phyloP scores from a whole-genome alignment of 768 basidiomycete genomes.

The Pleurotus djamor region DNA sequence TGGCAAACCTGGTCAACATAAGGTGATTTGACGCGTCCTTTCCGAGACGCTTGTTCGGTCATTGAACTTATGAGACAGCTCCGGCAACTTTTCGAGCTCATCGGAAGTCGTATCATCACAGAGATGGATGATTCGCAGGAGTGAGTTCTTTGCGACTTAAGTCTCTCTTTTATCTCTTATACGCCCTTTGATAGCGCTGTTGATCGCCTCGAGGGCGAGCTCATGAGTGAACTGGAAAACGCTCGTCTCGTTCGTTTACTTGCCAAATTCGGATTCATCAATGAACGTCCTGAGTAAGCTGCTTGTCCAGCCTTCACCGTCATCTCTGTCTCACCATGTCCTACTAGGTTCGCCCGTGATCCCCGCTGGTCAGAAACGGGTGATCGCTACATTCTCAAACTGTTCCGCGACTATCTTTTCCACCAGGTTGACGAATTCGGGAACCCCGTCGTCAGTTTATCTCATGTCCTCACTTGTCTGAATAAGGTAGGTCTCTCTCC shows the following conservation, averaged over 20 bases:
- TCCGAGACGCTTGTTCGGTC: not conserved
- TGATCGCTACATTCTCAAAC: constrained; percentile 95
- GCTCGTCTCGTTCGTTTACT: constrained; percentile 86
- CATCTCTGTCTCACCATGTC: not conserved
- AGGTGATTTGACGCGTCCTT: constrained; percentile 34
- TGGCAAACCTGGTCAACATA: constrained; percentile 65
- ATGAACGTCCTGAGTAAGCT: constrained; percentile 96
- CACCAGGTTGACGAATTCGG: constrained; percentile 94
- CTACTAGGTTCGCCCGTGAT: constrained; percentile 86
- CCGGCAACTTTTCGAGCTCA: constrained; percentile 77
- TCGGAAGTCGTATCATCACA: constrained; percentile 64
- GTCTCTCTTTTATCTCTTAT: not conserved
- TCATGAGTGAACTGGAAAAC: constrained; percentile 91
- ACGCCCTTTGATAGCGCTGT: constrained; percentile 48
- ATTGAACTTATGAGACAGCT: constrained; percentile 40
- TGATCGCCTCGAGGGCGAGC: constrained; percentile 81
- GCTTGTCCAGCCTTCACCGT: not conserved
- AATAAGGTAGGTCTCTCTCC: constrained; percentile 69
- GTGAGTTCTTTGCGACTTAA: constrained; percentile 38
- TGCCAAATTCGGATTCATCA: constrained; percentile 97
- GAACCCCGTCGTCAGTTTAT: constrained; percentile 84
- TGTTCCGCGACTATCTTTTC: constrained; percentile 98
- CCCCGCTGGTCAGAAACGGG: constrained; percentile 98
- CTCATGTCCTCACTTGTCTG: constrained; percentile 87
- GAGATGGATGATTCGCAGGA: constrained; percentile 85